Evolutionary conservation across 768 basidiomycete genomes (phyloP), one percentile per base, ranked within the genome.

Genomic region (Crucibulum laeve): DNA sequence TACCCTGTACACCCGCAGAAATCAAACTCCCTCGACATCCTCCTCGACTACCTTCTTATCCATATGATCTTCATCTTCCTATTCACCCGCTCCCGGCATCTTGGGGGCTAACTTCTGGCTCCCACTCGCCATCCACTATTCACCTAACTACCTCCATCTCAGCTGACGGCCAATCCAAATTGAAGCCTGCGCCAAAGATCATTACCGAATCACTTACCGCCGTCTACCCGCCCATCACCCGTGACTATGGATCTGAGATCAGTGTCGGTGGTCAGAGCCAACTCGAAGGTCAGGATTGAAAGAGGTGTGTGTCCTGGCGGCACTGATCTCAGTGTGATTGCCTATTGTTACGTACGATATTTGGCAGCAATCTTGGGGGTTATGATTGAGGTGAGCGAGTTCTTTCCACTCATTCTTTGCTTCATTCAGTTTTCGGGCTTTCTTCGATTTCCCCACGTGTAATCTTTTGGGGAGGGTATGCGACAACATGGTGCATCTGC

Each of bases 301-400:
- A 49, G 94, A 99, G 64, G 95, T 98, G 50, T 98, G 95, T 59
- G 88, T 92, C 8, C 79, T 97, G 13, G 96, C 94, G 0, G 93
- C 92, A 1, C 61, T 98, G n/a, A 72, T 91, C 73, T 99, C 38
- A 75, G 74, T 6, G 74, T 94, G 96, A 99, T 61, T 96, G 93
- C 60, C 56, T 92, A 23, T 73, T 91, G 63, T 77, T 96, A 48
- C 87, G 86, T 64, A 91, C 91, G 0, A n/a, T 95, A 96, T 65
- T 86, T 95, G 58, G 77, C 89, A 0, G 84, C 89, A 1, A 80
- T 97, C 42, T 69, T 99, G 42, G 84, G 82, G n/a, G 75, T 99
- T 60, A 96, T 98, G 87, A 85, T 98, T 48, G 95, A 99, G 75
- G 91, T 91, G 49, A 52, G n/a, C n/a, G n/a, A n/a, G 66, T 54